Percentiles rank a stretch among this genome's conserved stretches.
Evolutionary conservation across 805 yeast genomes (phyloP).

Genomic region (Komagataella pastoris): DNA sequence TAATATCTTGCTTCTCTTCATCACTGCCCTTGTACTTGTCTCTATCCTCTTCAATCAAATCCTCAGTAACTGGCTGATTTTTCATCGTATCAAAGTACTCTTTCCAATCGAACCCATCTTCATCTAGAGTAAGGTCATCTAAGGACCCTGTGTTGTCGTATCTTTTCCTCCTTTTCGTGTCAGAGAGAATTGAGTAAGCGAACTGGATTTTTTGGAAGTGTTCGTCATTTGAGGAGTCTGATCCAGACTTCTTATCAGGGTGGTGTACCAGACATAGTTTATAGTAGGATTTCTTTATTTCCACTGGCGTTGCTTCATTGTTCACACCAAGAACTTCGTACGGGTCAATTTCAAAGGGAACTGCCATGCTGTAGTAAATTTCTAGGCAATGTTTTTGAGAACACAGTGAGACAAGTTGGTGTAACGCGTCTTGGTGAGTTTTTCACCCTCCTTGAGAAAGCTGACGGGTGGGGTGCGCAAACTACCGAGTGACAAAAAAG

Average conservation of each 20-base stretch:
- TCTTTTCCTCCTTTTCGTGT: constrained; percentile 34
- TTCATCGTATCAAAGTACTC: constrained; percentile 36
- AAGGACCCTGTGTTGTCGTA: constrained; percentile 65
- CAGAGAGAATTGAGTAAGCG: constrained; percentile 58
- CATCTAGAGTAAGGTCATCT: constrained; percentile 19
- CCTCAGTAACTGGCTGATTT: constrained; percentile 41
- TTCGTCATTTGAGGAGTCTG: background rate
- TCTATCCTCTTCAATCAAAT: constrained; percentile 58
- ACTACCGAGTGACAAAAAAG: background rate
- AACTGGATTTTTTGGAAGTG: constrained; percentile 61
- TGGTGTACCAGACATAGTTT: constrained; percentile 50
- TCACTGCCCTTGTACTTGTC: constrained; percentile 44
- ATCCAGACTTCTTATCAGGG: constrained; percentile 48
- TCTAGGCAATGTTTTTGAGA: background rate
- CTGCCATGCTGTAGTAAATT: constrained; percentile 9
- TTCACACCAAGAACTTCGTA: constrained; percentile 37
- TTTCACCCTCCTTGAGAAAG: background rate
- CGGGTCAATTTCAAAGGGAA: constrained; percentile 47
- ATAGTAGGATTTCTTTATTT: constrained; percentile 56
- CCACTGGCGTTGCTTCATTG: constrained; percentile 28
- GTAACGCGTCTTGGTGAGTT: background rate
- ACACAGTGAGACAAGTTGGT: background rate
- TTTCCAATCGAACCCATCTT: constrained; percentile 37
- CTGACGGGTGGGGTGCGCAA: background rate
- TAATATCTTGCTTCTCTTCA: constrained; percentile 52